Percentiles rank a stretch among this genome's conserved stretches.
Conservation (phyloP, 75 land plant genomes). For the Pinus tabuliformis region DNA sequence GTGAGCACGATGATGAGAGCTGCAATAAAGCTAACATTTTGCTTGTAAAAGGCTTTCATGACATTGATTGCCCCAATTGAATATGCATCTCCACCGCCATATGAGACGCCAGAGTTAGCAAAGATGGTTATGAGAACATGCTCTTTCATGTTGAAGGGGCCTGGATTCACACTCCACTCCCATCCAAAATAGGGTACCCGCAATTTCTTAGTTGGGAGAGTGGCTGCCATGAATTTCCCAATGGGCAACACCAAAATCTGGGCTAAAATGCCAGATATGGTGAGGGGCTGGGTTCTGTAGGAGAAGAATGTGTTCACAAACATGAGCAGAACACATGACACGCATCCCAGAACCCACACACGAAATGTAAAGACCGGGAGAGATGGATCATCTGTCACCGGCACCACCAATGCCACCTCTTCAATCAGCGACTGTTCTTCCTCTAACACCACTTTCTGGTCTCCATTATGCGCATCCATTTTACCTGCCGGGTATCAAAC, state of each 20-base stretch:
- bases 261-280: slow-evolving; percentile 38
- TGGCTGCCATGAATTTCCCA: slow-evolving; percentile 55
- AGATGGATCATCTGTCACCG: slow-evolving; percentile 45
- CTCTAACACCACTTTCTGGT: slow-evolving; percentile 16
- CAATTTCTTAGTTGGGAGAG: slow-evolving; percentile 34
- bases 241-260: slow-evolving; percentile 48
- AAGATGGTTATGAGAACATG: slow-evolving; percentile 84
- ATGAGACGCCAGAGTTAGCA: slow-evolving; percentile 61
- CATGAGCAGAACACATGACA: slow-evolving; percentile 39
- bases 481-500: neutral
- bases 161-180: slow-evolving; percentile 69
- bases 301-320: slow-evolving; percentile 64
- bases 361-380: slow-evolving; percentile 55
- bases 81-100: slow-evolving; percentile 67
- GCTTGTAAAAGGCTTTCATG: slow-evolving; percentile 82
- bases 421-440: slow-evolving; percentile 50
- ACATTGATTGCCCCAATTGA: slow-evolving; percentile 74
- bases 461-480: neutral
- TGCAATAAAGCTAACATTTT: slow-evolving; percentile 52
- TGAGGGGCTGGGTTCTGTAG: slow-evolving; percentile 52
- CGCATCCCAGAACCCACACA: slow-evolving; percentile 43
- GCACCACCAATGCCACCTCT: slow-evolving; percentile 59
- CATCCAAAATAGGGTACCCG: slow-evolving; percentile 30
- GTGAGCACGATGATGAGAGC: slow-evolving; percentile 63
- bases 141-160: slow-evolving; percentile 89